Evolutionary conservation across 78 protist genomes (phyloP).

Genomic region (Dictyostelium firmibasis): DNA sequence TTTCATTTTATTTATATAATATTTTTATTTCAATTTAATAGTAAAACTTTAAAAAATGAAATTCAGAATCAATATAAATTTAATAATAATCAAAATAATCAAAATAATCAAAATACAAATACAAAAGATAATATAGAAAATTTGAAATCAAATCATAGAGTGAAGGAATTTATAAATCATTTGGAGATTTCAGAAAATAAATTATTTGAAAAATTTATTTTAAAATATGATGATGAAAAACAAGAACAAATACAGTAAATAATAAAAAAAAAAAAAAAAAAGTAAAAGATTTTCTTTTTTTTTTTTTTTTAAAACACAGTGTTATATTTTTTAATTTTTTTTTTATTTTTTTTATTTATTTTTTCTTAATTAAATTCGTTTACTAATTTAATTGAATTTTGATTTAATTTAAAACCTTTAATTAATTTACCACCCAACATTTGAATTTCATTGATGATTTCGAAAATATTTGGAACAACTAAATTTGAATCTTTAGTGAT

Average conservation of each 20-base stretch:
- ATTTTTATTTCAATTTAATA: slow-evolving; percentile 45
- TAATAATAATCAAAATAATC: not conserved
- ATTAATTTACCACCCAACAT: slow-evolving; percentile 50
- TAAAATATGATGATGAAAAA: not conserved
- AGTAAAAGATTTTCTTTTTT: not conserved
- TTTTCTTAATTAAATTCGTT: not conserved
- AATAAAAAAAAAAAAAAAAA: not conserved
- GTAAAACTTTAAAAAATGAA: slow-evolving; percentile 7
- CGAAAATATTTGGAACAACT: slow-evolving; percentile 11
- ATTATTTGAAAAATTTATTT: not conserved
- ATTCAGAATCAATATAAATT: not conserved
- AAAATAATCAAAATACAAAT: not conserved
- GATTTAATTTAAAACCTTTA: slow-evolving; percentile 7
- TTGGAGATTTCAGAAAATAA: not conserved
- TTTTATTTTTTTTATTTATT: not conserved
- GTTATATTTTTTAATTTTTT: not conserved
- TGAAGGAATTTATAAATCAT: not conserved
- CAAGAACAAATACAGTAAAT: not conserved
- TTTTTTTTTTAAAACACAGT: not conserved
- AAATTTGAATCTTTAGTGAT: not conserved
- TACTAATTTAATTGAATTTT: not conserved
- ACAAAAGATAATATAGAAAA: not conserved
- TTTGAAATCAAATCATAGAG: not conserved
- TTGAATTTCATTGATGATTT: slow-evolving; percentile 24
- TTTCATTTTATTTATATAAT: slow-evolving; percentile 56